These are phyloP conservation scores for Agastache rugosa DNA, from an alignment of 257 asterid genomes.

Conservation along the genomic window DNA sequence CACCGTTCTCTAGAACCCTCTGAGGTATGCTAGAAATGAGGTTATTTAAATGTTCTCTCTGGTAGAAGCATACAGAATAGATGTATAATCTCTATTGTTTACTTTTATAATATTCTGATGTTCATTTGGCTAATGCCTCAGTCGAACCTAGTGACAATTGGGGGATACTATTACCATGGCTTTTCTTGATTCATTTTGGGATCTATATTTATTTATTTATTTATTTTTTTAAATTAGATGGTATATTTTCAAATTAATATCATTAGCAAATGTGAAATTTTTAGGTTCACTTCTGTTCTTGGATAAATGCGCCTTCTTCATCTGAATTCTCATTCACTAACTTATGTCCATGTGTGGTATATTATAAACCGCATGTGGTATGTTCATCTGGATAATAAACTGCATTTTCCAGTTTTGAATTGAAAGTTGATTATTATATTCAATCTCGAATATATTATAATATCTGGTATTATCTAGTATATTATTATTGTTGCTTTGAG, in stretches of 20 bases:
- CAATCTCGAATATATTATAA: neutral
- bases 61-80: conserved; percentile 11
- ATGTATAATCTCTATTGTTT: neutral
- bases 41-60: conserved; percentile 4
- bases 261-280: neutral
- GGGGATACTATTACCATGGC: neutral
- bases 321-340: conserved; percentile 15
- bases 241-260: conserved; percentile 2
- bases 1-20: conserved; percentile 48
- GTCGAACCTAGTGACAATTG: neutral
- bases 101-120: neutral
- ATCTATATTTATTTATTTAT: too few species aligned
- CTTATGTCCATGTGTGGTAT: neutral
- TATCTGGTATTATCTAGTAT: neutral
- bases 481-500: conserved; percentile 3
- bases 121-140: conserved; percentile 13
- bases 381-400: neutral
- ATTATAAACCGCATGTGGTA: too few species aligned
- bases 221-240: too few species aligned
- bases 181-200: conserved; percentile 19
- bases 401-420: conserved; percentile 2
- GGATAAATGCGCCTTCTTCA: neutral
- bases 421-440: neutral
- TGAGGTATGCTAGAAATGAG: conserved; percentile 56
- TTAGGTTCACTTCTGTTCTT: conserved; percentile 9